Conservation (phyloP, 352 stramenopile species). For the Phytophthora rubi region DNA sequence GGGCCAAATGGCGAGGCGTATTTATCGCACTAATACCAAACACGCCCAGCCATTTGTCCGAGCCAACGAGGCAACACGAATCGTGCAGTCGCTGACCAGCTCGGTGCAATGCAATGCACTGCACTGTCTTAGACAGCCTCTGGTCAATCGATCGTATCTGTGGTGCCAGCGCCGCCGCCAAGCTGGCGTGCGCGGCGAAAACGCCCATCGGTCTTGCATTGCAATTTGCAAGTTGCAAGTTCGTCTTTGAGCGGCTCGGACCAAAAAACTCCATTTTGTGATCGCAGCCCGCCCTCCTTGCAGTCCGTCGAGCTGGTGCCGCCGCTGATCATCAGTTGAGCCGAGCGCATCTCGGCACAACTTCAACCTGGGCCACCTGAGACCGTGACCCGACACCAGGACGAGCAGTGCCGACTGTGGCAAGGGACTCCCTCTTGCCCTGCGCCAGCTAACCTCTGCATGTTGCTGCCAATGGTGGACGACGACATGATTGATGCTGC, state of each 20-base stretch:
- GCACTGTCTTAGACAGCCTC: not conserved
- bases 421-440: not conserved
- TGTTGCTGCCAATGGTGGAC: not conserved
- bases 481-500: not conserved
- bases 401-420: not conserved
- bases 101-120: not conserved
- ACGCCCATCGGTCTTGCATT: not conserved
- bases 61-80: not conserved
- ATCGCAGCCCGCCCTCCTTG: not conserved
- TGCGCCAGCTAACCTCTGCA: not conserved
- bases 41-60: no score
- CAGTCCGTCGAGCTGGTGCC: not conserved
- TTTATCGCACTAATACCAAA: slow-evolving; percentile 8
- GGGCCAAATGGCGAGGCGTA: slow-evolving; percentile 11
- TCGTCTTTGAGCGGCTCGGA: no score
- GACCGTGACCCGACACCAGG: not conserved
- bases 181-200: not conserved
- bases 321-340: not conserved
- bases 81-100: not conserved
- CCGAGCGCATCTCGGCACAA: not conserved
- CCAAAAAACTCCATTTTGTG: not conserved
- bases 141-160: not conserved
- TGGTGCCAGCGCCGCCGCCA: not conserved
- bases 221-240: no score
- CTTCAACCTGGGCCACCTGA: slow-evolving; percentile 9